A percentile compares a stretch with the other conserved stretches of the same genome.
Conservation (phyloP, 2,329 filamentous ascomycete genomes). For the Sporothrix pallida region DNA sequence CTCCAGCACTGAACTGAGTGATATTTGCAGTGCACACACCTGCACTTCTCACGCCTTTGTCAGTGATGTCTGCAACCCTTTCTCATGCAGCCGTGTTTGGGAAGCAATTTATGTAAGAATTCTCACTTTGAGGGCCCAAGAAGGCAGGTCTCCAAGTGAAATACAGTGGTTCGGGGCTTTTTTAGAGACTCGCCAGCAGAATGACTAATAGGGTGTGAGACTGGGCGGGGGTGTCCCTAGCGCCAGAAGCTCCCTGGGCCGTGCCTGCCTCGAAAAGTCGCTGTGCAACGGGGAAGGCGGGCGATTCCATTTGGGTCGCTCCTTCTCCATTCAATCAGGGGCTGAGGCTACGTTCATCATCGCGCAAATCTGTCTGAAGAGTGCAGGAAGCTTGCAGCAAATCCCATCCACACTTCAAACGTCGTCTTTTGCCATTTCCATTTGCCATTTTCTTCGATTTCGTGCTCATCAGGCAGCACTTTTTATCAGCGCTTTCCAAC, state of each 20-base stretch:
- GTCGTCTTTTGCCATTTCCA: neutral
- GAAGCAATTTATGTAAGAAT: neutral
- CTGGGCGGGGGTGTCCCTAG: constrained; percentile 24
- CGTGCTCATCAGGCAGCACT: constrained; percentile 27
- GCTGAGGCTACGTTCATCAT: constrained; percentile 17
- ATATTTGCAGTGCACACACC: neutral
- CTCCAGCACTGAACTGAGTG: neutral
- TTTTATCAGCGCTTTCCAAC: neutral
- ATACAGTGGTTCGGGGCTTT: neutral
- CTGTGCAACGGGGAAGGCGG: constrained; percentile 23
- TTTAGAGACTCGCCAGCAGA: neutral
- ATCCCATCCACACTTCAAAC: constrained; percentile 18
- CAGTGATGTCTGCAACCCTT: neutral
- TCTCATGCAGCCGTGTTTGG: constrained; percentile 18
- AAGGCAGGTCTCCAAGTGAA: neutral
- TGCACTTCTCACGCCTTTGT: neutral
- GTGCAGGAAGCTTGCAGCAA: constrained; percentile 26
- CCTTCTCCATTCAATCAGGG: constrained; percentile 29
- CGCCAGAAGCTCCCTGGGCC: constrained; percentile 24
- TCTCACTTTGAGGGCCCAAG: neutral
- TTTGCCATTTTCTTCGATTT: constrained; percentile 17
- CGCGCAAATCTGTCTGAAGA: constrained; percentile 31
- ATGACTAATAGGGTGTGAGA: constrained; percentile 29
- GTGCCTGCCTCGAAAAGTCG: constrained; percentile 22
- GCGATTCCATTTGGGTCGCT: constrained; percentile 4